Evolutionary conservation across 495 filamentous ascomycete species (phyloP), one percentile per base, ranked within the genome.

Genomic region (Astrothelium subdiscretum): DNA sequence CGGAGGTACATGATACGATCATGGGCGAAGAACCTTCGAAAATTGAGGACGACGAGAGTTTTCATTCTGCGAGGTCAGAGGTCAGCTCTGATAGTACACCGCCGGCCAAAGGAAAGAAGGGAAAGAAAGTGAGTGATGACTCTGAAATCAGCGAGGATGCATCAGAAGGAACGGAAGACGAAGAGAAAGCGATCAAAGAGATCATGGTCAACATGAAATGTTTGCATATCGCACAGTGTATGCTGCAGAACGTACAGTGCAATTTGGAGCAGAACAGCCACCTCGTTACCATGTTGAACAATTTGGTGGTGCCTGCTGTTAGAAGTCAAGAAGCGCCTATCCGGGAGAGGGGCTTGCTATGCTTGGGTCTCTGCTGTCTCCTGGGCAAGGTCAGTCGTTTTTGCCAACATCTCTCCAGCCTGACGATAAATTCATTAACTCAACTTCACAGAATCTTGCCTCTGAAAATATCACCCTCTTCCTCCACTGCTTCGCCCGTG

Each of bases 201-300:
- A 91, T 97, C 70, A 84, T 95, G 78, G 87, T 97, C 68, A 97
- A 97, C 77, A 90, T 96, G 84, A 97, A 97, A 73, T 97, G 94
- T 75, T 81, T 99, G 38, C 90, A 97, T 69, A 96, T 99, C 67
- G 91, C 95, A 26, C 91, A 95, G 68, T 97, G 90, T 78, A 96
- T 96, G 91, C 80, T 99, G 44, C 84, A 95, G 70, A 94, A 96
- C 67, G 88, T 97, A 1, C 77, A 88, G 59, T 88, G 90, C 24
- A 84, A 87, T 61, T 78, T 97, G 31, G 91, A 96, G 72, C 78
- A 88, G 52, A 96, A 96, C 72, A 84, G 85, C 63, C 84, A 95
- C 68, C 76, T 99, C 15, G 89, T 95, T 1, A 88, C 89, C 31
- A 96, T 97, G 89, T 79, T 97, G 44, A 97, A 99, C 73, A 97